A percentile compares a stretch with the other conserved stretches of the same genome.
Evolutionary conservation across 2,329 filamentous ascomycete species (phyloP).

Genomic region (Claviceps capensis): DNA sequence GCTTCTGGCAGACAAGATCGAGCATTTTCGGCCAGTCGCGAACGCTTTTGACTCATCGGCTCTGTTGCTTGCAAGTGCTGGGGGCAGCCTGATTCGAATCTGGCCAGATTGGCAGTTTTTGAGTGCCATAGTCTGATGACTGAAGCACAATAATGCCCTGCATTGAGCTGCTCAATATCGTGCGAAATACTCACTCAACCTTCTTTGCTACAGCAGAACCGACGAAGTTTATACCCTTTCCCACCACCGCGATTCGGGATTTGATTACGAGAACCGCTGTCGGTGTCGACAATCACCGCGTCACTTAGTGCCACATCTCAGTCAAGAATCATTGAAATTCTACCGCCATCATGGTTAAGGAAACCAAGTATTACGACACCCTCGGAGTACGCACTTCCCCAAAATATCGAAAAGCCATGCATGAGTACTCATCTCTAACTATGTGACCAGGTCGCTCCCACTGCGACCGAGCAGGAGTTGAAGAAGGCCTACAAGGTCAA

Average conservation of each 20-base stretch:
- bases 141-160: neutral
- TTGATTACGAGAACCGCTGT: neutral
- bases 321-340: conserved; percentile 5
- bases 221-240: neutral
- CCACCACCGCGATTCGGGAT: neutral
- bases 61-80: neutral
- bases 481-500: conserved; percentile 83
- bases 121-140: neutral
- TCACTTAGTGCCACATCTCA: neutral
- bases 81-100: neutral
- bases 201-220: neutral
- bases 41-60: neutral
- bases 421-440: neutral
- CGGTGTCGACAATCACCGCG: conserved; percentile 3
- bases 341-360: conserved; percentile 54
- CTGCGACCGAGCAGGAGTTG: conserved; percentile 70
- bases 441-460: conserved; percentile 52
- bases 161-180: neutral
- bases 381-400: conserved; percentile 50
- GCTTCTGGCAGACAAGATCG: neutral
- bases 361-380: conserved; percentile 65
- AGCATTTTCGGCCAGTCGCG: neutral
- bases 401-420: neutral
- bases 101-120: neutral
- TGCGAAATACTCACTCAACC: neutral